phyloP scores from a whole-genome alignment of 441 rosid species.

The Capsella rubella region DNA sequence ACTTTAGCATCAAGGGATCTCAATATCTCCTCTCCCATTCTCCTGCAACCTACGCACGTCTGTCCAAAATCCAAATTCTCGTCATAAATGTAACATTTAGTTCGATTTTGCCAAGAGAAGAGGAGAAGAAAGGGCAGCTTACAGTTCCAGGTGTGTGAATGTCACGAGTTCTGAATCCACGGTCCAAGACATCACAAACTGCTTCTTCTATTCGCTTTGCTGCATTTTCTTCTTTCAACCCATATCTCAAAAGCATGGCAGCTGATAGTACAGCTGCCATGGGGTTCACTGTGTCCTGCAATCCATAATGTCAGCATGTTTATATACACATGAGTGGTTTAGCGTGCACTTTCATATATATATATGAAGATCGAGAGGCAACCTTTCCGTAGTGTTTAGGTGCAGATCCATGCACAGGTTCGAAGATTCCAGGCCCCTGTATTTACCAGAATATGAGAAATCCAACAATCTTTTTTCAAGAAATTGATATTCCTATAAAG shows the following conservation, averaged over 20 bases:
- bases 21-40: constrained; percentile 84
- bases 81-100: no score
- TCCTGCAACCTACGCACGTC: constrained; percentile 84
- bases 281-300: constrained; percentile 76
- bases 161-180: constrained; percentile 83
- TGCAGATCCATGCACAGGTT: constrained; percentile 93
- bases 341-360: no score
- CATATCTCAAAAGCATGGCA: constrained; percentile 72
- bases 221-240: constrained; percentile 74
- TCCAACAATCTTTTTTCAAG: constrained; percentile 27
- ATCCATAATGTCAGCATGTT: no score
- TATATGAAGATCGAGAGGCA: no score
- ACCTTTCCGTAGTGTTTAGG: constrained; percentile 27
- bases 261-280: constrained; percentile 54
- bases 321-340: no score
- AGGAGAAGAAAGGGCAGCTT: constrained; percentile 11
- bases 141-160: constrained; percentile 75
- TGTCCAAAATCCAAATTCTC: constrained; percentile 33
- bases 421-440: constrained; percentile 90
- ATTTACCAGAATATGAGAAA: no score
- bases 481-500: background rate
- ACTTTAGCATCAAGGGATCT: constrained; percentile 47
- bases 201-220: constrained; percentile 85
- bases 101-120: background rate
- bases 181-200: constrained; percentile 64